A percentile compares a stretch with the other conserved stretches of the same genome.
Evolutionary conservation across 2,329 filamentous ascomycete genomes (phyloP).

Genomic region (Xylaria sp.): DNA sequence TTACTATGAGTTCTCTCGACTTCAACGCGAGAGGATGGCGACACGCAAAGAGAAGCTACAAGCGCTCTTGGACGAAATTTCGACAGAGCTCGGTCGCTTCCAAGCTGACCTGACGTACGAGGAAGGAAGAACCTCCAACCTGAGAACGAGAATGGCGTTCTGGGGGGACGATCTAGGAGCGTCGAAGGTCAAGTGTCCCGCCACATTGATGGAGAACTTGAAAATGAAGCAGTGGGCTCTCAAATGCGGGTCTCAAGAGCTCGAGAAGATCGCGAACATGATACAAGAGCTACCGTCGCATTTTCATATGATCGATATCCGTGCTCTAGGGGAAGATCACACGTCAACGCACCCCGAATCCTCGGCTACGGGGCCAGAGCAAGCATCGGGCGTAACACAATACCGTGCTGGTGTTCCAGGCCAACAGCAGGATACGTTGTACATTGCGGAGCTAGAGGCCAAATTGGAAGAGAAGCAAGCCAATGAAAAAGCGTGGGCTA

Average conservation of each 20-base stretch:
- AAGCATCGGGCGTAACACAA: background rate
- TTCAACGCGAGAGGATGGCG: slow-evolving; percentile 18
- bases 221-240: slow-evolving; percentile 18
- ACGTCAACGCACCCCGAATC: background rate
- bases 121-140: slow-evolving; percentile 11
- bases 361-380: background rate
- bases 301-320: slow-evolving; percentile 22
- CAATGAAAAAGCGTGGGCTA: slow-evolving; percentile 24
- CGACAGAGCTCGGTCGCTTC: slow-evolving; percentile 20
- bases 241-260: slow-evolving; percentile 6
- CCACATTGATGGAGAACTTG: background rate
- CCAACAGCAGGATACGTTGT: slow-evolving; percentile 12
- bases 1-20: slow-evolving; percentile 18
- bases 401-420: background rate
- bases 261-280: slow-evolving; percentile 4
- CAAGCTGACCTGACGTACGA: slow-evolving; percentile 21
- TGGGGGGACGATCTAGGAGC: slow-evolving; percentile 2
- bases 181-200: background rate
- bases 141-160: slow-evolving; percentile 17
- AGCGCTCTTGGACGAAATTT: slow-evolving; percentile 8
- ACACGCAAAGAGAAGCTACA: slow-evolving; percentile 24
- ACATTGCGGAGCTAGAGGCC: slow-evolving; percentile 26
- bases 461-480: slow-evolving; percentile 21
- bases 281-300: slow-evolving; percentile 14
- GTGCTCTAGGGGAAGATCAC: background rate